Evolutionary conservation across 345 rosid genomes (phyloP), one percentile per base, ranked within the genome.

Genomic region (Populus simonii): DNA sequence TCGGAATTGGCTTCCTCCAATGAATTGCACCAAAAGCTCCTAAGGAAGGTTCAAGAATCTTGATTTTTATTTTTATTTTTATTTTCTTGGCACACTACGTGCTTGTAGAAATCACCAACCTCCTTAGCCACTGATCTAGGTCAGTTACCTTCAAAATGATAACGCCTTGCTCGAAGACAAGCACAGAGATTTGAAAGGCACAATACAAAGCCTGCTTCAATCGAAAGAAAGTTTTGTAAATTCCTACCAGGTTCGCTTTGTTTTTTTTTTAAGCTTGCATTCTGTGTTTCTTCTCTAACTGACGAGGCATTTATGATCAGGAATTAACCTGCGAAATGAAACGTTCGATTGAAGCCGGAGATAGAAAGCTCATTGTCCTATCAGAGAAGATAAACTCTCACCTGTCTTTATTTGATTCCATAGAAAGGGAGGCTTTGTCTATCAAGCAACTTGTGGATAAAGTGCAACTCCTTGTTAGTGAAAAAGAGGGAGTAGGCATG

Each of bases 401-500:
- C 72, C 68, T 90, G n/a, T 77, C 86, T 18, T 80, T 92, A 81
- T 89, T 93, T 76, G 94, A 92, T 85, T 90, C 93, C 20, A 93
- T 93, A 78, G 92, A 89, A 86, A 92, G 82, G 79, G 94, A 89
- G 85, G 93, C 93, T 80, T 85, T 85, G n/a, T 82, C 80, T 27
- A 80, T 90, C 75, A 90, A 87, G 79, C 87, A 88, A 76, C 85
- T 89, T 62, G 82, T 89, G 72, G 89, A 90, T 36, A 84, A 85
- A 49, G 87, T 87, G 87, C 87, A 87, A 73, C 80, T 83, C 23
- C 67, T 87, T 85, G 85, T 92, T 77, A 87, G 80, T 81, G 90
- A 88, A 77, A 93, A 87, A 81, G 94, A 90, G 86, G 93, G 89
- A 82, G 76, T 89, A 92, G 96, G 98, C 90, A 88, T 75, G 93